phyloP scores from a whole-genome alignment of 176 grass and related monocot species.

The Coix lacrymajobi region DNA sequence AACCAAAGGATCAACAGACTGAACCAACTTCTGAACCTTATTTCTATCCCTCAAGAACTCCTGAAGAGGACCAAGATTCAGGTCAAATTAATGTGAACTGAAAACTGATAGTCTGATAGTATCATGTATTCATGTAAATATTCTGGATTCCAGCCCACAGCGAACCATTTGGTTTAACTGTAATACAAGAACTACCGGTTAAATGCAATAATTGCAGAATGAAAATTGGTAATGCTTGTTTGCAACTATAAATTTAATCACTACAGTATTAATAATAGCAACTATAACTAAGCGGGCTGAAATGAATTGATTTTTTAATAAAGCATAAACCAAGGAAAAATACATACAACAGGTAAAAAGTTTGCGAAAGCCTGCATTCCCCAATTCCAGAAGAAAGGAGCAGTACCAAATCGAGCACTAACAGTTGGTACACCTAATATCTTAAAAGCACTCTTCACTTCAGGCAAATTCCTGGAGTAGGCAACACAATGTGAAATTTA shows the following conservation, averaged over 20 bases:
- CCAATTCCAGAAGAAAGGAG: constrained; percentile 99
- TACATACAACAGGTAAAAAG: constrained; percentile 69
- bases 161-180: not conserved
- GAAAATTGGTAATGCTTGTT: not conserved
- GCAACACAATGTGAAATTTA: constrained; percentile 1
- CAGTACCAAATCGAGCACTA: constrained; percentile 90
- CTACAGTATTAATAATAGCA: not conserved
- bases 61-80: constrained; percentile 32
- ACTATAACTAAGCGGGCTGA: not conserved
- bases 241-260: not conserved
- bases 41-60: constrained; percentile 75
- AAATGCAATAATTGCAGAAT: not conserved
- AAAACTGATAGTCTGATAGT: not conserved
- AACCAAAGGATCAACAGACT: constrained; percentile 65
- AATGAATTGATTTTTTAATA: constrained; percentile 4
- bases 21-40: constrained; percentile 58
- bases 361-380: constrained; percentile 90
- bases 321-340: constrained; percentile 8
- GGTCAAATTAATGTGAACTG: not conserved
- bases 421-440: constrained; percentile 86
- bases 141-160: not conserved
- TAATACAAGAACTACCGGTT: not conserved
- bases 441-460: constrained; percentile 78
- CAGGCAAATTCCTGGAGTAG: constrained; percentile 86
- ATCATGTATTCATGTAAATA: not conserved